Conservation (phyloP, 2,329 filamentous ascomycete genomes). For the Arthrobotrys entomopaga region DNA sequence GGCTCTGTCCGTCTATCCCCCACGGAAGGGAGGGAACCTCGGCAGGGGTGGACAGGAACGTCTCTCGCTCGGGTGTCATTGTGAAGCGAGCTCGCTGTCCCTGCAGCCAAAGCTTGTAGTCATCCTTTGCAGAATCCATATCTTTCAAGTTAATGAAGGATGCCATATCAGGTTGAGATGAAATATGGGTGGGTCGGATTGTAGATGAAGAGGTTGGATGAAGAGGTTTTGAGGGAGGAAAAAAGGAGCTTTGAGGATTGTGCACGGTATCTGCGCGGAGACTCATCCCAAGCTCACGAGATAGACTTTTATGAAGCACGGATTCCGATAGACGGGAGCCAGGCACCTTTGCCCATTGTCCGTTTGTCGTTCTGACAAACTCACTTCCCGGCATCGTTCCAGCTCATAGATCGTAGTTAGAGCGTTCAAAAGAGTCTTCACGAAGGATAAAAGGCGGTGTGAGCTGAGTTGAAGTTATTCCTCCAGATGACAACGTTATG, state of each 20-base stretch:
- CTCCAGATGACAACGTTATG: too few relatives aligned
- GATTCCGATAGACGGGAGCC: slow-evolving; percentile 37
- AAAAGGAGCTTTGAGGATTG: slow-evolving; percentile 24
- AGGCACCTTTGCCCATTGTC: slow-evolving; percentile 40
- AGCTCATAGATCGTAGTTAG: too few relatives aligned
- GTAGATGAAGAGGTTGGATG: slow-evolving; percentile 9
- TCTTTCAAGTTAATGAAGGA: slow-evolving; percentile 11
- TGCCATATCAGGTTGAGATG: slow-evolving; percentile 4
- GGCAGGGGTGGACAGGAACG: slow-evolving; percentile 5
- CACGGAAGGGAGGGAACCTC: slow-evolving; percentile 27
- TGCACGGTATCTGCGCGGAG: slow-evolving; percentile 38
- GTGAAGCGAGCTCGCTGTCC: neutral
- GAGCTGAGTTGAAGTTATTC: too few relatives aligned
- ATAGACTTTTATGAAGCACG: slow-evolving; percentile 39
- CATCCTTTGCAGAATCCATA: slow-evolving; percentile 31
- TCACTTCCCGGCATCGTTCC: slow-evolving; percentile 41
- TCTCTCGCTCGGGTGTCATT: slow-evolving; percentile 18
- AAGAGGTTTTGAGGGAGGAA: slow-evolving; percentile 15
- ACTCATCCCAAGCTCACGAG: slow-evolving; percentile 39
- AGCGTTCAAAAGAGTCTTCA: too few relatives aligned
- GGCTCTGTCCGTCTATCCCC: neutral
- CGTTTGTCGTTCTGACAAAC: slow-evolving; percentile 29
- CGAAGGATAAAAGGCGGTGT: too few relatives aligned
- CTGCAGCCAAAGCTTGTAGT: slow-evolving; percentile 35
- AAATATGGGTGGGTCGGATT: slow-evolving; percentile 3